Base-by-base conservation (phyloP, 345 rosid genomes). In the Citrus unshiu region DNA sequence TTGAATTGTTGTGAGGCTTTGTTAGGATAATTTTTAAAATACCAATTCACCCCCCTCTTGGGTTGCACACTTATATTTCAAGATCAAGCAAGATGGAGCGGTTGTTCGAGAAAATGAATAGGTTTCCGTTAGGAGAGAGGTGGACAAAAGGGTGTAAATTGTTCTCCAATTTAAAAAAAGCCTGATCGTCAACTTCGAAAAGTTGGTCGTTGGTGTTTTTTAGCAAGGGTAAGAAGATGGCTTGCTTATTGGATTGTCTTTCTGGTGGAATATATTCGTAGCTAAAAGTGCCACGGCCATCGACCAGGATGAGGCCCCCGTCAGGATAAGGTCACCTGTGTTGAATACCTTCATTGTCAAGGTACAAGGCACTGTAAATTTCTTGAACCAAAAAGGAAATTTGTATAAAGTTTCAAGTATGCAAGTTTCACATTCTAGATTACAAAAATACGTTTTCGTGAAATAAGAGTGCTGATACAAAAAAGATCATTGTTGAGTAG, bases 251-350 rank as follows among this genome's bases (percentile, higher is more conserved):
- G 18, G 25, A 7, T 18, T 24, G 35, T 60, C 68, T 25, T 58
- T 90, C 86, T 19, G 4, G 34, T 3, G 98, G 95, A 72, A 95
- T 88, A 84, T 82, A 93, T 77, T 95, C 98, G 75, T 92, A 93
- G 77, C 85, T 92, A 63, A 85, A 87, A 39, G 93, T 84, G 7
- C 81, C 86, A 7, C 97, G 84, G 2, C 99, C 96, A 14, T 97
- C 97, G 21, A 93, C 84, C 19, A 93, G 91, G 19, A 91, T 72
- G 81, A 90, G 88, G 58, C 84, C 79, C 4, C 98, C 97, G 60
- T 95, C 99, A 0, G 88, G 66, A 32, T 35, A 73, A 59, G 21
- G 66, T 73, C 3, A 73, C 65, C 9, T 73, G 66, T 58, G 77
- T 73, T 60, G 77, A 16, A 27, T 73, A 73, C 98, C 98, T 63